These are phyloP conservation scores for Boeremia exigua DNA, from an alignment of 2,329 filamentous ascomycete species.

Conservation along the genomic window DNA sequence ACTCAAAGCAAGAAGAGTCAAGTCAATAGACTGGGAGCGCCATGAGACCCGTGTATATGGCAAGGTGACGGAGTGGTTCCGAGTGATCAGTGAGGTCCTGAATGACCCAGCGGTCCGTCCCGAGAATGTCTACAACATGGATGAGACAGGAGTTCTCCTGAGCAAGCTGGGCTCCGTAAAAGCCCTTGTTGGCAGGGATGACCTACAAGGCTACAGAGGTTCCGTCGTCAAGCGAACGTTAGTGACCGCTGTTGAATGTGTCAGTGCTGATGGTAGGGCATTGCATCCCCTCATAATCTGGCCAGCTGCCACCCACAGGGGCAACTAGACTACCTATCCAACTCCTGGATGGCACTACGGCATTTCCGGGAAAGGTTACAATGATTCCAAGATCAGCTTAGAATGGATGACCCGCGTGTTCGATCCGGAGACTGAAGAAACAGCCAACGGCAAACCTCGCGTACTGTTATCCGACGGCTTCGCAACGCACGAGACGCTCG, in stretches of 20 bases:
- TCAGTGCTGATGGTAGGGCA: conserved; percentile 19
- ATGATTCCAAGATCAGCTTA: conserved; percentile 43
- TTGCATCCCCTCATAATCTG: conserved; percentile 23
- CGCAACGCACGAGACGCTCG: conserved; percentile 44
- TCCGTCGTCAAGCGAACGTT: conserved; percentile 20
- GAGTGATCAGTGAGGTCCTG: conserved; percentile 25
- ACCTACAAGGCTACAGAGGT: conserved; percentile 19
- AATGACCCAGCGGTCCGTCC: conserved; percentile 16
- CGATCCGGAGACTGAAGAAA: conserved; percentile 41
- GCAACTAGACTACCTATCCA: conserved; percentile 9
- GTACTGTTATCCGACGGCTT: conserved; percentile 48
- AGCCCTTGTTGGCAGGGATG: conserved; percentile 27
- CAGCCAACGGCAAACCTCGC: conserved; percentile 39
- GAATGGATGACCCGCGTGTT: conserved; percentile 46
- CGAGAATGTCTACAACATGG: conserved; percentile 23
- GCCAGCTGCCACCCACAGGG: conserved; percentile 19
- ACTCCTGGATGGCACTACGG: conserved; percentile 26
- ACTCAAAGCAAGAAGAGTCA: background rate
- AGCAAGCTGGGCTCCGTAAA: conserved; percentile 22
- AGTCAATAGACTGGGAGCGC: conserved; percentile 29
- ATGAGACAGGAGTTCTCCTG: conserved; percentile 23
- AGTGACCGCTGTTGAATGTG: conserved; percentile 21
- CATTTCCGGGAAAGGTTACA: conserved; percentile 26
- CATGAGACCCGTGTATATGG: conserved; percentile 27
- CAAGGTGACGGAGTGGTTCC: conserved; percentile 34